Evolutionary conservation across 1,139 yeast genomes (phyloP).

Genomic region (Saccharomycopsis hybrid): DNA sequence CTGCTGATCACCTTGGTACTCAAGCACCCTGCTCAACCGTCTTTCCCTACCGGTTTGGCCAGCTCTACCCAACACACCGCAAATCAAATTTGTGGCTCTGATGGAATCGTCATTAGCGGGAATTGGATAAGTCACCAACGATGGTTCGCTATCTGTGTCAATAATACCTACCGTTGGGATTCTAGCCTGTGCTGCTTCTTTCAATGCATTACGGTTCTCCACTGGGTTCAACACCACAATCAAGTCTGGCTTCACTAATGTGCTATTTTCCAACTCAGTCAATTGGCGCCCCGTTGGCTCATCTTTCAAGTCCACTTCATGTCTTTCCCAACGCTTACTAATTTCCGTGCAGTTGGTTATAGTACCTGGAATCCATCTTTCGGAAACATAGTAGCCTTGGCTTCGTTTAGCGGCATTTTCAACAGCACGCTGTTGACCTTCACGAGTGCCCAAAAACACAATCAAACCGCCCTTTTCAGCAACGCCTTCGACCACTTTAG

Average conservation of each 20-base stretch:
- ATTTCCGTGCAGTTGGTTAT: conserved; percentile 79
- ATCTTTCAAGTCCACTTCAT: conserved; percentile 65
- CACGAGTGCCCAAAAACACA: conserved; percentile 77
- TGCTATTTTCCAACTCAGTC: conserved; percentile 36
- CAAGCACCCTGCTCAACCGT: conserved; percentile 40
- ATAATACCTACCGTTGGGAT: conserved; percentile 92
- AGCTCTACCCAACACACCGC: conserved; percentile 79
- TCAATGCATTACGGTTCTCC: conserved; percentile 74
- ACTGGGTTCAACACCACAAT: conserved; percentile 83
- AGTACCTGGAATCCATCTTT: conserved; percentile 94
- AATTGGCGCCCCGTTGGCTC: conserved; percentile 53
- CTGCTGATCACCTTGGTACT: neutral
- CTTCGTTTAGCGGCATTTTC: conserved; percentile 75
- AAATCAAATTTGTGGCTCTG: conserved; percentile 70
- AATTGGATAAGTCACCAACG: conserved; percentile 83
- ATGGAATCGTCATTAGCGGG: conserved; percentile 96
- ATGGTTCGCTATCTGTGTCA: conserved; percentile 91
- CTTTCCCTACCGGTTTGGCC: conserved; percentile 69
- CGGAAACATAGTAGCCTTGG: conserved; percentile 73
- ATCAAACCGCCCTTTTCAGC: conserved; percentile 81
- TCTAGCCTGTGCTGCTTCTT: conserved; percentile 75
- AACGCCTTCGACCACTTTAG: conserved; percentile 72
- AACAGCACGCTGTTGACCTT: conserved; percentile 69
- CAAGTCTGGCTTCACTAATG: conserved; percentile 76
- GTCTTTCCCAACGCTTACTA: conserved; percentile 48